phyloP scores from a whole-genome alignment of 225 moss, liverwort and hornwort species.

The Ulota crispa region DNA sequence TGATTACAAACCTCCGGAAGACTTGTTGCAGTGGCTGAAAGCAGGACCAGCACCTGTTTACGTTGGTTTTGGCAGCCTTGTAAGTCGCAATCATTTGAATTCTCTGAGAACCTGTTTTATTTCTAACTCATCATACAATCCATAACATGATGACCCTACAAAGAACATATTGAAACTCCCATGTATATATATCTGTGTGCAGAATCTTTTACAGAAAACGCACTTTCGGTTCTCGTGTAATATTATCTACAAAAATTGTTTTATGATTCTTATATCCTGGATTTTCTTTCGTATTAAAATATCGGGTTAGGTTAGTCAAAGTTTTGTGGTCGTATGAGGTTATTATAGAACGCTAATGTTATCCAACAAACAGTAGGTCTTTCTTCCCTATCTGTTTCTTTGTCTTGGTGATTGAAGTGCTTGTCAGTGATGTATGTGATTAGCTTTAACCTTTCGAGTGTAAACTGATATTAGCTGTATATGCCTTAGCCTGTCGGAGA shows the following conservation, averaged over 20 bases:
- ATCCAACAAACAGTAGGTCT: neutral
- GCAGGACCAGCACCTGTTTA: constrained; percentile 84
- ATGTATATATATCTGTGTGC: neutral
- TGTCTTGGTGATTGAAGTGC: neutral
- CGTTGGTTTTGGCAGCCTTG: constrained; percentile 95
- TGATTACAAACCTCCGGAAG: constrained; percentile 81
- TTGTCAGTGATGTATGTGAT: neutral
- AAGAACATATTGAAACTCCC: neutral
- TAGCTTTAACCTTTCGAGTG: neutral
- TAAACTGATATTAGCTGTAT: neutral
- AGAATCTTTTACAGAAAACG: neutral
- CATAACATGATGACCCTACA: neutral
- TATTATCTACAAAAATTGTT: neutral
- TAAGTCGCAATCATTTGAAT: constrained; percentile 42
- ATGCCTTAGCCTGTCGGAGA: constrained; percentile 78
- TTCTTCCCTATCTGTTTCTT: neutral
- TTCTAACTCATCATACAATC: neutral
- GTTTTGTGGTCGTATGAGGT: neutral
- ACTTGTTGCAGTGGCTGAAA: constrained; percentile 72
- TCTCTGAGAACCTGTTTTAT: neutral
- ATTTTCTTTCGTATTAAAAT: neutral
- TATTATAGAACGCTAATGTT: neutral
- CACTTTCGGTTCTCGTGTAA: neutral
- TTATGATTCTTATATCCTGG: neutral
- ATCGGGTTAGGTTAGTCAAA: neutral